Percentiles rank a stretch among this genome's conserved stretches.
Conservation (phyloP, 169 alveolate genomes). For the Plasmodium ovale region DNA sequence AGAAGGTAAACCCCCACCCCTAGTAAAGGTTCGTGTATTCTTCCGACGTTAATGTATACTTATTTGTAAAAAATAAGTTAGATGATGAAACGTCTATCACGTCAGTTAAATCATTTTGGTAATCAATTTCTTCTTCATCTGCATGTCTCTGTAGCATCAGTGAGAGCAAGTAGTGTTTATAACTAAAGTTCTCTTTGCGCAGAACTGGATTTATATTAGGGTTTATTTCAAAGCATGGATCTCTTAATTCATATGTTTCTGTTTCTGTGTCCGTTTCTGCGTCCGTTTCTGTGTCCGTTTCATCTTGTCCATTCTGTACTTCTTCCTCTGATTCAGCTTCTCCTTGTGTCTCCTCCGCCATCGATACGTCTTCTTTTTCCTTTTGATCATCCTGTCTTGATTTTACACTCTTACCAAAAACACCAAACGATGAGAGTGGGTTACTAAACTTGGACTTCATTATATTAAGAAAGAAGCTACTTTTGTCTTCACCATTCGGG, state of each 20-base stretch:
- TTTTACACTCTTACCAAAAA: not conserved
- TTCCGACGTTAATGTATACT: slow-evolving; percentile 34
- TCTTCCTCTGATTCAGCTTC: not conserved
- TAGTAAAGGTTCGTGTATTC: not conserved
- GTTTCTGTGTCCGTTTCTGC: not conserved
- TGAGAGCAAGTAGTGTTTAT: slow-evolving; percentile 21
- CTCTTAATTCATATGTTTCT: not conserved
- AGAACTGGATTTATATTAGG: not conserved
- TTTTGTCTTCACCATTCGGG: slow-evolving; percentile 11
- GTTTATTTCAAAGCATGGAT: not conserved
- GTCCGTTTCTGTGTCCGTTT: not conserved
- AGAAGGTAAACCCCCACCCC: too few species aligned
- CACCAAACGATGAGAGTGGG: slow-evolving; percentile 8
- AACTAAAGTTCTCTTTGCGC: not conserved
- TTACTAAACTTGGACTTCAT: slow-evolving; percentile 42
- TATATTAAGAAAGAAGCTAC: slow-evolving; percentile 5
- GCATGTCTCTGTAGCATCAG: slow-evolving; percentile 1
- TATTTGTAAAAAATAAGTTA: slow-evolving; percentile 32
- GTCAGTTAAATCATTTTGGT: not conserved
- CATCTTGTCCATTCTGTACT: not conserved
- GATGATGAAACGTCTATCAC: slow-evolving; percentile 23
- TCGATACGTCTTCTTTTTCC: not conserved
- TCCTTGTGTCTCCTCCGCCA: not conserved
- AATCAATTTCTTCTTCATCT: not conserved
- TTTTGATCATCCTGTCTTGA: not conserved